Evolutionary conservation across 2,329 filamentous ascomycete genomes (phyloP), one percentile per base, ranked within the genome.

Genomic region (Xylariales sp.): DNA sequence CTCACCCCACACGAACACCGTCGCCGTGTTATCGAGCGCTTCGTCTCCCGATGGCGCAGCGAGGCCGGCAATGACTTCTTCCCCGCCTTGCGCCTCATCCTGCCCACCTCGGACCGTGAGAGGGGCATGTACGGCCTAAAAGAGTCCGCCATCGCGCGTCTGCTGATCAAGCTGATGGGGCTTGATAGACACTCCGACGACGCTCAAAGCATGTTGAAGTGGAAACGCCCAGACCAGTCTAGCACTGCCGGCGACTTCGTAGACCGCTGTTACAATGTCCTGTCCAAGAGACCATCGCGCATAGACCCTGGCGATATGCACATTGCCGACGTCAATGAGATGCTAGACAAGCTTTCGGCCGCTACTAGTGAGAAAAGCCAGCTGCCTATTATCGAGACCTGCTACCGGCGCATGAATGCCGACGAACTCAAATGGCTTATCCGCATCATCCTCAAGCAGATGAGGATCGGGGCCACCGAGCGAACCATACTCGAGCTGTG

Each of bases 391-490:
- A 88, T 98, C 72, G 87, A 91, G 70, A 86, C 89, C 4, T 97
- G 98, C 76, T 98, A 98, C 79, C 87, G 90, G 53, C 87, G 88
- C 30, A 98, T 98, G 96, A 97, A 97, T 73, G 88, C 96, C 0
- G 92, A 97, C 71, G 96, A 99, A 81, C 82, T 99, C 72, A 91
- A 92, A 82, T 99, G 96, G 96, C 83, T 98, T 63, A 93, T 99
- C 69, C 91, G 95, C 14, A 97, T 99, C 75, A 91, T 99, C 54
- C 83, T 98, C 34, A 92, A 92, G 69, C 92, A 90, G 74, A 89
- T 90, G 87, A 89, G 87, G 75, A 83, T 91, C 3, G 88, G 89
- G 14, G 94, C 94, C 12, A 94, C 93, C 0, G 94, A 97, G 80
- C 93, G 91, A 80, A 97, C 94, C 0, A 87, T 98, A 65, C 87